These are phyloP conservation scores for Mycena alexandri DNA, from an alignment of 768 basidiomycete genomes.

Conservation along the genomic window DNA sequence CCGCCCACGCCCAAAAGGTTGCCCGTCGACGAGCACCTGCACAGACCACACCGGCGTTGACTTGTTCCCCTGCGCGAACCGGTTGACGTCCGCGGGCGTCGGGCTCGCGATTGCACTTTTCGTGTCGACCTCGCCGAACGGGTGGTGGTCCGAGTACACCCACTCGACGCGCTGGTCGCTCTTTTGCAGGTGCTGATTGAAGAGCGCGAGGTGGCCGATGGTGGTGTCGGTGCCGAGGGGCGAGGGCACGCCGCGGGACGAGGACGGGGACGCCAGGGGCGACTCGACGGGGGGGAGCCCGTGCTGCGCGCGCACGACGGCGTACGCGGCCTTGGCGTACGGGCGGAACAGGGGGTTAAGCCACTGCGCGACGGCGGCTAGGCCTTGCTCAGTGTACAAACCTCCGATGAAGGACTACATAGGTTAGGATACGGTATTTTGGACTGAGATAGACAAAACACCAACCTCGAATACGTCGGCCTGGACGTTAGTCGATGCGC, in stretches of 20 bases:
- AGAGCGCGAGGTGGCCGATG: constrained; percentile 79
- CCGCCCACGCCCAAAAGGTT: constrained; percentile 69
- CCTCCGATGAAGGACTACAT: constrained; percentile 84
- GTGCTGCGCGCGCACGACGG: constrained; percentile 73
- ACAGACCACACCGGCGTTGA: constrained; percentile 86
- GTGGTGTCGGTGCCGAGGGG: constrained; percentile 43
- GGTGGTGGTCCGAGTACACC: constrained; percentile 65
- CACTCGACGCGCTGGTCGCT: constrained; percentile 72
- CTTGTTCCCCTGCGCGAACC: constrained; percentile 49
- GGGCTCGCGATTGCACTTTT: not conserved
- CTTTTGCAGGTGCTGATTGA: constrained; percentile 83
- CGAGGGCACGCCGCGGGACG: constrained; percentile 33
- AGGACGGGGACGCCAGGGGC: constrained; percentile 40
- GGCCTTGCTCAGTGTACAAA: constrained; percentile 77
- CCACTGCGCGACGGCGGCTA: constrained; percentile 69
- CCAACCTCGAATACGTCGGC: constrained; percentile 85
- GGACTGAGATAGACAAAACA: constrained; percentile 32
- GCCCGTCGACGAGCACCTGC: constrained; percentile 71
- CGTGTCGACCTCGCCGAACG: constrained; percentile 8
- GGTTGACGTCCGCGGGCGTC: constrained; percentile 25
- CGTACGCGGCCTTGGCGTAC: constrained; percentile 73
- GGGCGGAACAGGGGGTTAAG: constrained; percentile 72
- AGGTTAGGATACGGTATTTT: not conserved
- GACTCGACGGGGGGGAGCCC: constrained; percentile 65
- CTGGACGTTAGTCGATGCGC: constrained; percentile 80